phyloP scores from a whole-genome alignment of 148 eudicot species.

The Vaccinium myrtillus region DNA sequence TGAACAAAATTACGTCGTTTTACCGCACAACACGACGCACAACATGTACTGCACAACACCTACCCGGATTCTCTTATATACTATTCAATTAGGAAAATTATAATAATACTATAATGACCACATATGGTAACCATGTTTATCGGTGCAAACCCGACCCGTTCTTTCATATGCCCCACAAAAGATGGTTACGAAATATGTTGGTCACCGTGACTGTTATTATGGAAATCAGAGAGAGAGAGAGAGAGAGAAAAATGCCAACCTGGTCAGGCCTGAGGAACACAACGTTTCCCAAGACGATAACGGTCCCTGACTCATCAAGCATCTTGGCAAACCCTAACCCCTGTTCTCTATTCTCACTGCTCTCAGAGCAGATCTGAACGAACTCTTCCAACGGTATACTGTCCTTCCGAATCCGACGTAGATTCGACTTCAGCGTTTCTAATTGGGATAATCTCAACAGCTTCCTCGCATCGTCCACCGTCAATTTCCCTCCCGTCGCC shows the following conservation, averaged over 20 bases:
- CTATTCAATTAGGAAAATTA: background rate
- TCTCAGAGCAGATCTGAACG: slow-evolving; percentile 42
- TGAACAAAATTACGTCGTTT: no score
- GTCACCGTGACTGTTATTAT: background rate
- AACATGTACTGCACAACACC: no score
- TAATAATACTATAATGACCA: no score
- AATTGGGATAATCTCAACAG: slow-evolving; percentile 55
- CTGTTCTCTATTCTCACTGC: slow-evolving; percentile 40
- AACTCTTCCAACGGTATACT: slow-evolving; percentile 51
- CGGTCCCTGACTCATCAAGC: slow-evolving; percentile 74
- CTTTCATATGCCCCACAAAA: no score
- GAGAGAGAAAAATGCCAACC: slow-evolving; percentile 42
- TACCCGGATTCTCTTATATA: background rate
- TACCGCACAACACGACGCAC: no score
- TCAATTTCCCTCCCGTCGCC: slow-evolving; percentile 24
- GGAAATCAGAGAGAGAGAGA: background rate
- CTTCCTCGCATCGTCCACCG: slow-evolving; percentile 64
- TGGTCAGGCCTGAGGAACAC: slow-evolving; percentile 82
- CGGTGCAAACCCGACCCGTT: no score
- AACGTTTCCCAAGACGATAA: slow-evolving; percentile 70
- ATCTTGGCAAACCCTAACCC: slow-evolving; percentile 54
- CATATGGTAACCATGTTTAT: no score
- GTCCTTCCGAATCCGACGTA: slow-evolving; percentile 34
- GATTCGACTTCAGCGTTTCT: slow-evolving; percentile 48
- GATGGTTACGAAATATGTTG: no score